phyloP scores from a whole-genome alignment of 2,329 filamentous ascomycete genomes.

The Plectosphaerella sp. region DNA sequence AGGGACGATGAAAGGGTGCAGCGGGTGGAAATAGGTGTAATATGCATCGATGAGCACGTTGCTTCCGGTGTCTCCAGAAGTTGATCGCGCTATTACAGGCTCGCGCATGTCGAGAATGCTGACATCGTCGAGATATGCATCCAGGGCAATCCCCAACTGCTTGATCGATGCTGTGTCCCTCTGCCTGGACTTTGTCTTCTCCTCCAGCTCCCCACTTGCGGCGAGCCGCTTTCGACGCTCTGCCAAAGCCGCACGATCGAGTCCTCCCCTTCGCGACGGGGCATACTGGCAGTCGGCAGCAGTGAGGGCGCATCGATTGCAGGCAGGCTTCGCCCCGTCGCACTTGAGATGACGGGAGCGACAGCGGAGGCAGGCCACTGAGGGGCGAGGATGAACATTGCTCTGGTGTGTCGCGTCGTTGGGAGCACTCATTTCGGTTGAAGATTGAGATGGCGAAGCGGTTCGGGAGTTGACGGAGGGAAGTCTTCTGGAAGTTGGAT shows the following conservation, averaged over 20 bases:
- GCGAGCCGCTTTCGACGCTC: constrained; percentile 21
- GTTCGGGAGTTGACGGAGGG: too few species aligned
- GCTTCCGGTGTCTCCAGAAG: neutral
- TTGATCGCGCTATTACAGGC: too few species aligned
- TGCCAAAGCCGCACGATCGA: constrained; percentile 21
- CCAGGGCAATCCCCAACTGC: too few species aligned
- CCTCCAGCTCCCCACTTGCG: neutral
- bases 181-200: too few species aligned
- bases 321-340: constrained; percentile 42
- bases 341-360: constrained; percentile 48
- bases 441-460: too few species aligned
- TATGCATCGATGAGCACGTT: neutral
- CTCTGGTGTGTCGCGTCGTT: neutral
- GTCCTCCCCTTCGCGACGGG: constrained; percentile 43
- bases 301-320: constrained; percentile 37
- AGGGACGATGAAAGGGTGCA: neutral
- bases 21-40: neutral
- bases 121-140: too few species aligned
- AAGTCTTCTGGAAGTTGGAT: neutral
- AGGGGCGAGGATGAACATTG: too few species aligned
- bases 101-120: too few species aligned
- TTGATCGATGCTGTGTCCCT: too few species aligned
- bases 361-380: constrained; percentile 43
- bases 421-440: too few species aligned
- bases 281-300: constrained; percentile 44